These are phyloP conservation scores for Dendryphion nanum DNA, from an alignment of 2,329 filamentous ascomycete species.

Conservation along the genomic window DNA sequence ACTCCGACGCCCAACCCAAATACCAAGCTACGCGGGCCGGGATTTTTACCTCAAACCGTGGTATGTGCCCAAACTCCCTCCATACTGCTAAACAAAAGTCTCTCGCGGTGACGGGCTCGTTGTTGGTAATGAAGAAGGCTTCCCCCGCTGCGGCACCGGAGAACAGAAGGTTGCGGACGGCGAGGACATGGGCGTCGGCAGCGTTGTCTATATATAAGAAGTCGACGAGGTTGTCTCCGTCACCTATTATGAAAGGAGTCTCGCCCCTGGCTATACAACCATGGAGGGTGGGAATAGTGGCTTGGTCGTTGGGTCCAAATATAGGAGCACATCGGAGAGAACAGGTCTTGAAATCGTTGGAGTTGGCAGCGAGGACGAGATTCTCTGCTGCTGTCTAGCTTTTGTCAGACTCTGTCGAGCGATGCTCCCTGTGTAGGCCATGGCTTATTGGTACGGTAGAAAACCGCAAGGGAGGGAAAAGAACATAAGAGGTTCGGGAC, in stretches of 20 bases:
- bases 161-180: slow-evolving; percentile 68
- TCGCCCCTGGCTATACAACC: slow-evolving; percentile 67
- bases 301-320: slow-evolving; percentile 84
- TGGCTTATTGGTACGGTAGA: no score
- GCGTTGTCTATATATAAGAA: slow-evolving; percentile 69
- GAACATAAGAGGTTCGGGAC: no score
- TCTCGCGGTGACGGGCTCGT: slow-evolving; percentile 86
- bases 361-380: slow-evolving; percentile 74
- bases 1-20: slow-evolving; percentile 48
- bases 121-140: slow-evolving; percentile 88
- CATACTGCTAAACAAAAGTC: slow-evolving; percentile 81
- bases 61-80: slow-evolving; percentile 58
- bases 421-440: no score
- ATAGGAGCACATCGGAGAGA: slow-evolving; percentile 85
- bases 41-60: slow-evolving; percentile 49
- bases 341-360: slow-evolving; percentile 66
- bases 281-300: slow-evolving; percentile 71
- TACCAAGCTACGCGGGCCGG: slow-evolving; percentile 50
- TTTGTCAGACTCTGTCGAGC: no score
- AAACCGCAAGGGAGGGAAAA: no score
- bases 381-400: slow-evolving; percentile 79
- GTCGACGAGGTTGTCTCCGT: slow-evolving; percentile 68
- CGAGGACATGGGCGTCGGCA: slow-evolving; percentile 79
- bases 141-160: slow-evolving; percentile 66
- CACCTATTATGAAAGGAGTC: slow-evolving; percentile 76